These are phyloP conservation scores for Hibiscus mutabilis DNA, from an alignment of 345 rosid genomes.

Conservation along the genomic window DNA sequence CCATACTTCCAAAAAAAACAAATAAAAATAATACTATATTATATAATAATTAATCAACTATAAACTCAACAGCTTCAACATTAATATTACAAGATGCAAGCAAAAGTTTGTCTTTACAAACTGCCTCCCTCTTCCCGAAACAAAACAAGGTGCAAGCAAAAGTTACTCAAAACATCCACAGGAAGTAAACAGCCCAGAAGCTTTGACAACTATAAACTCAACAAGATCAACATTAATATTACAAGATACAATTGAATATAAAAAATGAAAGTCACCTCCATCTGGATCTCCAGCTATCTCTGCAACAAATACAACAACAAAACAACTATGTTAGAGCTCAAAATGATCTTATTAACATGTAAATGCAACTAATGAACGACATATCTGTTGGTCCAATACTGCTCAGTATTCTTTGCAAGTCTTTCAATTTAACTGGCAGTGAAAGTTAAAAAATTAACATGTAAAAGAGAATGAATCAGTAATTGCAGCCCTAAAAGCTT, in stretches of 20 bases:
- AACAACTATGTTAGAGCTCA: slow-evolving; percentile 23
- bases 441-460: neutral
- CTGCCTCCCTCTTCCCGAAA: neutral
- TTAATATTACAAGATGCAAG: too few species aligned
- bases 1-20: too few species aligned
- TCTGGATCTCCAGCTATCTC: slow-evolving; percentile 59
- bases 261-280: slow-evolving; percentile 44
- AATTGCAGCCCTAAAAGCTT: neutral
- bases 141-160: neutral
- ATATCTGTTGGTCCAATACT: slow-evolving; percentile 68
- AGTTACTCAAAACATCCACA: neutral
- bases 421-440: slow-evolving; percentile 61
- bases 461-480: neutral
- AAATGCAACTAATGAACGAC: slow-evolving; percentile 9
- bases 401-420: slow-evolving; percentile 86
- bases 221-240: neutral
- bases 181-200: neutral
- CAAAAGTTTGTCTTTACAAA: too few species aligned
- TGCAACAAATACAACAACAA: slow-evolving; percentile 28
- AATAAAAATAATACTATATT: too few species aligned
- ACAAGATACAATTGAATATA: neutral
- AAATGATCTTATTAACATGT: neutral
- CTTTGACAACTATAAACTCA: neutral
- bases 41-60: too few species aligned
- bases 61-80: too few species aligned